These are phyloP conservation scores for Herpetomonas samuelpessoai DNA, from an alignment of 208 protist genomes.

Conservation along the genomic window DNA sequence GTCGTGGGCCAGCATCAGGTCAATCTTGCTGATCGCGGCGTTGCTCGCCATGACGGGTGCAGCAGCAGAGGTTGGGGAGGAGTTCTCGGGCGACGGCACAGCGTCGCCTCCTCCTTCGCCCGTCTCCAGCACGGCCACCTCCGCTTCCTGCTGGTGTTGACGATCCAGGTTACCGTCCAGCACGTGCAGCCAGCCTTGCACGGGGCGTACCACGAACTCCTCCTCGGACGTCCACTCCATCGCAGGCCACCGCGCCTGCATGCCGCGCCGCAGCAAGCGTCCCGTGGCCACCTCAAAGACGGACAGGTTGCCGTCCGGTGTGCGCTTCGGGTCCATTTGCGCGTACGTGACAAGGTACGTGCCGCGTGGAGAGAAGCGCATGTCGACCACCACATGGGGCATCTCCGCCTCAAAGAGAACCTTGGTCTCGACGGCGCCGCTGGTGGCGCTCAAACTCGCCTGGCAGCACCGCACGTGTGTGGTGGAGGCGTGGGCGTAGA, in stretches of 20 bases:
- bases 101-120: neutral
- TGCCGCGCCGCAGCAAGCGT: slow-evolving; percentile 46
- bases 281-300: slow-evolving; percentile 56
- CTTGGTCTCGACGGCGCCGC: slow-evolving; percentile 12
- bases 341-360: slow-evolving; percentile 77
- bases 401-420: slow-evolving; percentile 59
- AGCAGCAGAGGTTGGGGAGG: neutral
- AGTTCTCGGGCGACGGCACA: neutral
- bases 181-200: slow-evolving; percentile 74
- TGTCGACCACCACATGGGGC: slow-evolving; percentile 50
- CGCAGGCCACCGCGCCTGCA: slow-evolving; percentile 82
- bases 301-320: slow-evolving; percentile 73
- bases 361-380: slow-evolving; percentile 67
- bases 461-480: slow-evolving; percentile 69
- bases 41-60: neutral
- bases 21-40: slow-evolving; percentile 56
- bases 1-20: slow-evolving; percentile 74
- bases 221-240: slow-evolving; percentile 72
- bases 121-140: slow-evolving; percentile 6
- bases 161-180: slow-evolving; percentile 43
- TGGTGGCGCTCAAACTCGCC: slow-evolving; percentile 24
- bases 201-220: slow-evolving; percentile 55
- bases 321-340: slow-evolving; percentile 75
- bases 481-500: slow-evolving; percentile 79
- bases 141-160: slow-evolving; percentile 1